Percentiles rank a stretch among this genome's conserved stretches.
These are phyloP conservation scores for Aspergillus melleus DNA, from an alignment of 2,329 filamentous ascomycete species.

Conservation along the genomic window DNA sequence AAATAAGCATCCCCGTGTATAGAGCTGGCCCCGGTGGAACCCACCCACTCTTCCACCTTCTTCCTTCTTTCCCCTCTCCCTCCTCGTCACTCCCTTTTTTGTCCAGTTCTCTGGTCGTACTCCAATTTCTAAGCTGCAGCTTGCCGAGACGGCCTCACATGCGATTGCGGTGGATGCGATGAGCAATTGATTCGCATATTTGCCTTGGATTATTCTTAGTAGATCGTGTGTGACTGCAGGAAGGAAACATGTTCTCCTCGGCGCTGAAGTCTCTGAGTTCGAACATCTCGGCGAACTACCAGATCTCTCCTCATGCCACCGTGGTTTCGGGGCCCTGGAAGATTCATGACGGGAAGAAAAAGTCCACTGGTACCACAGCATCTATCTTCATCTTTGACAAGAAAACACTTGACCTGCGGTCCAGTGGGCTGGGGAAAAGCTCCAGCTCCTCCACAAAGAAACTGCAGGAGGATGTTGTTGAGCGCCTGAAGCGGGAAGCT, in stretches of 20 bases:
- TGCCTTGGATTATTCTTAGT: not conserved
- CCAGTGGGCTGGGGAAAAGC: constrained; percentile 59
- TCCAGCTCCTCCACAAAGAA: constrained; percentile 69
- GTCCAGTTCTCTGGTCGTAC: not conserved
- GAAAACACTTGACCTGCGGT: constrained; percentile 74
- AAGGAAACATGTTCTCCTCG: constrained; percentile 77
- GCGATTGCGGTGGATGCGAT: not conserved
- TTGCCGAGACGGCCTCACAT: not conserved
- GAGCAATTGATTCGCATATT: not conserved
- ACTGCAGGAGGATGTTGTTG: constrained; percentile 83
- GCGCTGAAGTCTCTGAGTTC: constrained; percentile 92
- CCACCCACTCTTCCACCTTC: not conserved
- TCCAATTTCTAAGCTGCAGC: not conserved
- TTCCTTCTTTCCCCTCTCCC: not conserved
- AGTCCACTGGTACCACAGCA: constrained; percentile 82
- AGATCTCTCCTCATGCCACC: constrained; percentile 71
- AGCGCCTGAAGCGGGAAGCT: constrained; percentile 88
- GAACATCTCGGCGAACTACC: constrained; percentile 91
- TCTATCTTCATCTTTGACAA: constrained; percentile 95
- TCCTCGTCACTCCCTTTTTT: not conserved
- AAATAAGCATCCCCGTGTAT: constrained; percentile 1
- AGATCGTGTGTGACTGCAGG: not conserved
- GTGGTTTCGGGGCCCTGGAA: constrained; percentile 91
- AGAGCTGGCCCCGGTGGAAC: constrained; percentile 1
- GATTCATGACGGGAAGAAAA: constrained; percentile 96